These are phyloP conservation scores for Globisporangium cederbergense DNA, from an alignment of 352 stramenopile species.

Conservation along the genomic window DNA sequence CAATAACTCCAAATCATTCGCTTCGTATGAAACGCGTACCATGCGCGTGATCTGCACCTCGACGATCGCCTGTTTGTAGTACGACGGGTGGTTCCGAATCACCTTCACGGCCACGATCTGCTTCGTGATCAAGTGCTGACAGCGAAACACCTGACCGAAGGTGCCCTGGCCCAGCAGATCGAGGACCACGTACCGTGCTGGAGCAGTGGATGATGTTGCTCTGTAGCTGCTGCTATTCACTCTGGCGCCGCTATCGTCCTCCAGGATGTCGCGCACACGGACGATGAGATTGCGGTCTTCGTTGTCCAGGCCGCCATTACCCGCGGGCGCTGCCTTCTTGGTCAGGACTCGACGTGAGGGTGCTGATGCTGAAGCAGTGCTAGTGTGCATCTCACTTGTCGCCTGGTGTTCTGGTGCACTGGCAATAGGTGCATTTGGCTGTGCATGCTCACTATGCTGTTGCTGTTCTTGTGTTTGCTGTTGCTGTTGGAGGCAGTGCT, in stretches of 20 bases:
- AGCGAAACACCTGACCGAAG: slow-evolving; percentile 59
- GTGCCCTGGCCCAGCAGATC: slow-evolving; percentile 91
- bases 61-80: slow-evolving; percentile 89
- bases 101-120: slow-evolving; percentile 94
- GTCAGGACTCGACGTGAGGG: slow-evolving; percentile 28
- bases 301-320: slow-evolving; percentile 45
- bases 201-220: slow-evolving; percentile 7
- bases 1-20: slow-evolving; percentile 32
- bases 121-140: slow-evolving; percentile 44
- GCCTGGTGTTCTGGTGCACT: neutral
- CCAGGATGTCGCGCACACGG: slow-evolving; percentile 35
- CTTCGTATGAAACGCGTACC: slow-evolving; percentile 55
- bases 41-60: slow-evolving; percentile 92
- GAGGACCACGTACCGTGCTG: slow-evolving; percentile 80
- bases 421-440: neutral
- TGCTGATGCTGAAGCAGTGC: neutral
- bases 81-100: slow-evolving; percentile 95
- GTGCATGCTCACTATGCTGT: neutral
- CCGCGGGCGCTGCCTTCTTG: slow-evolving; percentile 32
- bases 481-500: slow-evolving; percentile 15
- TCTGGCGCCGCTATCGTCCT: neutral
- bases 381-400: neutral
- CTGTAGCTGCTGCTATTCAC: neutral
- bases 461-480: neutral
- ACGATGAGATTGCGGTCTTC: slow-evolving; percentile 52